These are phyloP conservation scores for Heterobasidion annosum DNA, from an alignment of 1,284 basidiomycete genomes.

Conservation along the genomic window DNA sequence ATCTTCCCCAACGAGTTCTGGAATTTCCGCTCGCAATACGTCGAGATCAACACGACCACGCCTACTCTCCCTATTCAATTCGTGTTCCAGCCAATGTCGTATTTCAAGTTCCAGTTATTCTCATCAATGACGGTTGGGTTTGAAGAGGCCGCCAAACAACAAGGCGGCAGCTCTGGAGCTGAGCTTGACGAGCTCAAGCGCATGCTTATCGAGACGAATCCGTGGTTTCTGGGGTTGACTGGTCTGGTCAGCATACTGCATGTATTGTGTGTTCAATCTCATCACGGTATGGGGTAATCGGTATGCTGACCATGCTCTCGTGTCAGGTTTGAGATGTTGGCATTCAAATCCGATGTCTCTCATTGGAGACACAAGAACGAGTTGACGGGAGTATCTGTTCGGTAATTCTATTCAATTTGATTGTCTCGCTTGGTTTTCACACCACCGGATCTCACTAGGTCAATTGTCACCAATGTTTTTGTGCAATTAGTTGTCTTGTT, in stretches of 20 bases:
- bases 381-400: conserved; percentile 75
- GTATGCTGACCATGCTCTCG: background rate
- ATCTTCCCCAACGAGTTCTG: conserved; percentile 96
- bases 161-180: conserved; percentile 49
- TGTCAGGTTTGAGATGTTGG: conserved; percentile 83
- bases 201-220: conserved; percentile 91
- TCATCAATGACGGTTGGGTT: conserved; percentile 76
- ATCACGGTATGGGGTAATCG: background rate
- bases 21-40: conserved; percentile 73
- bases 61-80: conserved; percentile 70
- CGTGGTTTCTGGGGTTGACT: conserved; percentile 81
- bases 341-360: conserved; percentile 89
- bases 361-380: conserved; percentile 94
- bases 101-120: conserved; percentile 81
- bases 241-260: conserved; percentile 82
- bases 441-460: conserved; percentile 5
- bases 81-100: conserved; percentile 79
- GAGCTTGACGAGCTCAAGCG: conserved; percentile 93
- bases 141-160: conserved; percentile 71
- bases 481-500: conserved; percentile 85
- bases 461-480: conserved; percentile 88
- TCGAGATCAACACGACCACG: conserved; percentile 75
- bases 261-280: conserved; percentile 49
- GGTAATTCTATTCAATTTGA: conserved; percentile 29
- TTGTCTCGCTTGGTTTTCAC: conserved; percentile 8